Evolutionary conservation across 495 filamentous ascomycete species (phyloP).

Genomic region (Hypoxylon rickii): DNA sequence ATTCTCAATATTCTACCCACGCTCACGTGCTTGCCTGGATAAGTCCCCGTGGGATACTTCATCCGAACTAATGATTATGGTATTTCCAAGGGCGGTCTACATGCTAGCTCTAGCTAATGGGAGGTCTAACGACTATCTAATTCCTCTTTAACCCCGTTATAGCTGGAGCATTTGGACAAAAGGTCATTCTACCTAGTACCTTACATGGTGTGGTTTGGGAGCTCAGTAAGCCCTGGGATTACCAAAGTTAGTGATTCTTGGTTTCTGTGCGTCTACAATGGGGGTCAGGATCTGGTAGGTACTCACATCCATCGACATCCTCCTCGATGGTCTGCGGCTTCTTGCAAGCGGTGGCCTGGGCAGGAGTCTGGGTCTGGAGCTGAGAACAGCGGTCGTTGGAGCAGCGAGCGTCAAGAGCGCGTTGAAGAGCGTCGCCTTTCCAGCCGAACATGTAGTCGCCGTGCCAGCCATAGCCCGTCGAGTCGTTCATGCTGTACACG

Average conservation of each 20-base stretch:
- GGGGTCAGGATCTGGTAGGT: not conserved
- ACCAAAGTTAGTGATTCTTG: conserved; percentile 11
- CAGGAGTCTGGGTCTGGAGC: conserved; percentile 43
- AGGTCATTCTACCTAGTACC: too few relatives aligned
- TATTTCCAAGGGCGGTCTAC: too few relatives aligned
- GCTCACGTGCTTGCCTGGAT: too few relatives aligned
- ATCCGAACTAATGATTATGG: too few relatives aligned
- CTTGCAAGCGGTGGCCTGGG: conserved; percentile 45
- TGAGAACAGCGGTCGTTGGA: conserved; percentile 34
- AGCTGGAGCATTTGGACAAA: too few relatives aligned
- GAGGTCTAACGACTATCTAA: too few relatives aligned
- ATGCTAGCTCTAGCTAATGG: too few relatives aligned
- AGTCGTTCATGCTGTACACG: conserved; percentile 40
- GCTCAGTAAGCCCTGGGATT: conserved; percentile 25
- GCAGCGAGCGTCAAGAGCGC: conserved; percentile 45
- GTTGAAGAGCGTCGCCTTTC: conserved; percentile 49
- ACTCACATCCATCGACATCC: conserved; percentile 48
- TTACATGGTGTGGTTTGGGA: conserved; percentile 25
- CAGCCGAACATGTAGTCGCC: conserved; percentile 53
- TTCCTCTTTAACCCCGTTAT: too few relatives aligned
- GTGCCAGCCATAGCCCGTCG: conserved; percentile 45
- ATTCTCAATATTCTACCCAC: too few relatives aligned
- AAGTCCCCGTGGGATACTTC: too few relatives aligned
- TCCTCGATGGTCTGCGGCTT: conserved; percentile 44
- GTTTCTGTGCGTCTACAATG: not conserved